Evolutionary conservation across 495 filamentous ascomycete genomes (phyloP).

Genomic region (Trichocladium uniseriatum): DNA sequence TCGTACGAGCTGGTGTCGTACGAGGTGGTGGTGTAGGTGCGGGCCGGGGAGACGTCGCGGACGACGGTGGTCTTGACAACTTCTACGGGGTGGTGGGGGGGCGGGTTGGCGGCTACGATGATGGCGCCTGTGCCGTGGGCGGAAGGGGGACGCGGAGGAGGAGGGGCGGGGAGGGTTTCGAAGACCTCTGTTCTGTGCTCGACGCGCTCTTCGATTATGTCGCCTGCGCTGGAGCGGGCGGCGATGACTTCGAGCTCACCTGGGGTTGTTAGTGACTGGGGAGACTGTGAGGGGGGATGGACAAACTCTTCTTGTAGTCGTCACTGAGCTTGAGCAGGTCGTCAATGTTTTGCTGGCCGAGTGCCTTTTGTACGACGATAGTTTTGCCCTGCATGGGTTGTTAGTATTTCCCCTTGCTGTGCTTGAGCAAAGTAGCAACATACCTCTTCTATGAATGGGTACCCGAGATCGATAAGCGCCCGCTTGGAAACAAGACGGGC

Average conservation of each 20-base stretch:
- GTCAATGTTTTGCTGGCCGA: constrained; percentile 84
- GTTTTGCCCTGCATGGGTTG: constrained; percentile 52
- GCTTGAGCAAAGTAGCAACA: constrained; percentile 1
- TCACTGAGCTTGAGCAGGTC: constrained; percentile 75
- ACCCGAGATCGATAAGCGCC: constrained; percentile 73
- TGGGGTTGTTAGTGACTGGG: constrained; percentile 14
- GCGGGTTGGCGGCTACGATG: constrained; percentile 33
- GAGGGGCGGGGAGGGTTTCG: constrained; percentile 6
- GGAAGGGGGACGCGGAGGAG: background rate
- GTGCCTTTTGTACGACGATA: constrained; percentile 67
- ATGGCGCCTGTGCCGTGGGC: constrained; percentile 20
- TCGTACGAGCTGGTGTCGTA: constrained; percentile 9
- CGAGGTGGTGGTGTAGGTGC: constrained; percentile 16
- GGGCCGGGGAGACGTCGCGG: constrained; percentile 33
- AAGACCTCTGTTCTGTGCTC: constrained; percentile 14
- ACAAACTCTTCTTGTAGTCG: constrained; percentile 49
- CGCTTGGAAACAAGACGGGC: constrained; percentile 61
- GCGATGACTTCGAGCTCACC: constrained; percentile 33
- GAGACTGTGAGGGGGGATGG: background rate
- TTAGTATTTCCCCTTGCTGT: constrained; percentile 20
- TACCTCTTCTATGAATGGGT: constrained; percentile 82
- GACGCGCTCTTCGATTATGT: constrained; percentile 35
- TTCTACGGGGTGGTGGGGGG: constrained; percentile 29
- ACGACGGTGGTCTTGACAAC: constrained; percentile 32
- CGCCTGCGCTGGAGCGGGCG: constrained; percentile 28